Percentiles rank a stretch among this genome's conserved stretches.
phyloP scores from a whole-genome alignment of 2,329 filamentous ascomycete species.

The Shiraia sp. region DNA sequence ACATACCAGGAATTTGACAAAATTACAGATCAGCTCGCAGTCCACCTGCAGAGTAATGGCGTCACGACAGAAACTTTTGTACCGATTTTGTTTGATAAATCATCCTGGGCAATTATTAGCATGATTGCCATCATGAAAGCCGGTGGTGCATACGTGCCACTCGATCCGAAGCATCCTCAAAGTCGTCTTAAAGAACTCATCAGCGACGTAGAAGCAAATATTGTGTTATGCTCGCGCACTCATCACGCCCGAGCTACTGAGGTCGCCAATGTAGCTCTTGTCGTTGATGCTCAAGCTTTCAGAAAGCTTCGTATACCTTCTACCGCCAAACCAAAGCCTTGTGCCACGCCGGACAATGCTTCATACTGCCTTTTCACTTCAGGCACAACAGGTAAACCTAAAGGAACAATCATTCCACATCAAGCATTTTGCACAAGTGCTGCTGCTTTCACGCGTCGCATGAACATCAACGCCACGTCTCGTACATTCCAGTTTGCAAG shows the following conservation, averaged over 20 bases:
- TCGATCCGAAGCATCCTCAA: conserved; percentile 44
- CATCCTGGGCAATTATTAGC: conserved; percentile 33
- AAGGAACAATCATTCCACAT: conserved; percentile 67
- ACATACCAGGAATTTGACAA: conserved; percentile 41
- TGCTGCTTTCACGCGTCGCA: conserved; percentile 28
- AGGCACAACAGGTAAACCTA: conserved; percentile 51
- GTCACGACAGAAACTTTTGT: conserved; percentile 36
- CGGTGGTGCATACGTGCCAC: conserved; percentile 42
- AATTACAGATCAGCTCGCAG: conserved; percentile 29
- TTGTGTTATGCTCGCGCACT: conserved; percentile 32
- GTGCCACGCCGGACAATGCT: conserved; percentile 48
- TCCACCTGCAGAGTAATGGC: conserved; percentile 29
- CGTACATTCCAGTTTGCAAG: conserved; percentile 58
- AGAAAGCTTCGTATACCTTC: conserved; percentile 29
- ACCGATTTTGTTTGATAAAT: conserved; percentile 45
- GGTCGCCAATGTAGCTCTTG: conserved; percentile 24
- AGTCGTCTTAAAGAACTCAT: conserved; percentile 43
- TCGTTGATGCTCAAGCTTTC: conserved; percentile 49
- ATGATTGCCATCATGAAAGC: conserved; percentile 46
- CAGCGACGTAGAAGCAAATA: conserved; percentile 30
- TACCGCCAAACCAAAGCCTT: conserved; percentile 45
- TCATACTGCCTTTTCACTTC: conserved; percentile 65
- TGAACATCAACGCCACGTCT: conserved; percentile 55
- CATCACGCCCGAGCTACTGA: conserved; percentile 24
- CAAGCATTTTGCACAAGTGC: conserved; percentile 58